Evolutionary conservation across 805 yeast species (phyloP).

Genomic region (Barnettozyma vustinii): DNA sequence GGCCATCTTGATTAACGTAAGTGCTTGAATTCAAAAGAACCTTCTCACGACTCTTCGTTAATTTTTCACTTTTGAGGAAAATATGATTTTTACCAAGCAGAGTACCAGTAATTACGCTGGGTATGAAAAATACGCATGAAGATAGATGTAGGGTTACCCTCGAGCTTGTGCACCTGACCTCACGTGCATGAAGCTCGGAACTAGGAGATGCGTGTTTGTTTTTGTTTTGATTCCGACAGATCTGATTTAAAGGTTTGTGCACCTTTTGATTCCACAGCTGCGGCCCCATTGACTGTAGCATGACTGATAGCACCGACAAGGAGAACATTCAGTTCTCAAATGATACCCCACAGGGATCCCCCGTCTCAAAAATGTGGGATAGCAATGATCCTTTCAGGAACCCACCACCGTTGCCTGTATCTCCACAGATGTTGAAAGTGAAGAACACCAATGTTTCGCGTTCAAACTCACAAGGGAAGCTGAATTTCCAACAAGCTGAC

Average conservation of each 20-base stretch:
- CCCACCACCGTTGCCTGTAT: constrained; percentile 37
- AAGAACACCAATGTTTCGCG: constrained; percentile 16
- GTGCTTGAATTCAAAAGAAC: background rate
- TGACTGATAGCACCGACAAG: constrained; percentile 4
- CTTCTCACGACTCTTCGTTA: constrained; percentile 3
- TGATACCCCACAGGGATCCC: constrained; percentile 11
- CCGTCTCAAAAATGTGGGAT: constrained; percentile 29
- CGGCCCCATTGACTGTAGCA: background rate
- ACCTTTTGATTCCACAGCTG: background rate
- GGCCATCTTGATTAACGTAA: constrained; percentile 58
- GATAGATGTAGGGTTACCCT: background rate
- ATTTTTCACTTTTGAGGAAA: constrained; percentile 8
- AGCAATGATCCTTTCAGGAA: constrained; percentile 35
- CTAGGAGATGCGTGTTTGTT: background rate
- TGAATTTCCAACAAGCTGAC: constrained; percentile 17
- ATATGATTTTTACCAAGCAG: constrained; percentile 4
- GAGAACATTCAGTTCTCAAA: constrained; percentile 18
- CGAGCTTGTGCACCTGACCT: background rate
- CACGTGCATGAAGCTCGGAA: background rate
- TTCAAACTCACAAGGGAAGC: constrained; percentile 20
- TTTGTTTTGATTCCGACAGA: constrained; percentile 7
- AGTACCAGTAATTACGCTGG: constrained; percentile 2
- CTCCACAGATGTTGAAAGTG: constrained; percentile 32
- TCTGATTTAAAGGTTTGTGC: background rate
- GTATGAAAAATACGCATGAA: background rate